Evolutionary conservation across 441 rosid genomes (phyloP), one percentile per base, ranked within the genome.

Genomic region (Populus hybrid): DNA sequence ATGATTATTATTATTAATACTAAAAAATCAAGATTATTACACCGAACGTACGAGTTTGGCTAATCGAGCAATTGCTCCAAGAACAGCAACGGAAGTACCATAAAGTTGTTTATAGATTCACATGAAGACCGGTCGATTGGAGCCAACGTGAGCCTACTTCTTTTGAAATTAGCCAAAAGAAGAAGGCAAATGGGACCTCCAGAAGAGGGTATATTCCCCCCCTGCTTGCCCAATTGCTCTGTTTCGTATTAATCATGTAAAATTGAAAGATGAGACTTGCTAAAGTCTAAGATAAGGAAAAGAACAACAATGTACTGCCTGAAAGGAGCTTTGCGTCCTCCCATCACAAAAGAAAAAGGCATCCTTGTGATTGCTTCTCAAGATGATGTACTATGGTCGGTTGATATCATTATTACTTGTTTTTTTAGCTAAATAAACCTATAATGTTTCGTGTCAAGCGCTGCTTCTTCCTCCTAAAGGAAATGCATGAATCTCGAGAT

Each of bases 101-200:
- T 26, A 77, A 80, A 76, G 84, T 75, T 68, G 18, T 30, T 53
- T 71, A 46, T 77, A 76, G 84, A 82, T 82, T 85, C 85, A 77
- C 79, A 57, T 64, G 19, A 61, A 59, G 82, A 73, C 68, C 59
- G 63, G 71, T 71, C 59, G 63, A 24, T 75, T 77, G 26, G 8
- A 70, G n/a, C 69, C 73, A 36, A 61, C 9, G 75, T 24, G 4
- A 5, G 26, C 8, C 53, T 75, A 46, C 12, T 40, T 76, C 32
- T 19, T 66, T 77, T 76, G 79, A 81, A 70, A 79, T 78, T 82
- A 76, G 64, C 78, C 75, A 68, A 78, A 30, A 79, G 69, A 19
- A 28, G 77, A 77, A 76, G 26, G 30, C 36, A 11, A 5, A 18
- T 9, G 40, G 77, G 76, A 6, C 81, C 83, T 23, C 42, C 9